phyloP scores from a whole-genome alignment of 495 filamentous ascomycete genomes.

The Penicillium argentinense region DNA sequence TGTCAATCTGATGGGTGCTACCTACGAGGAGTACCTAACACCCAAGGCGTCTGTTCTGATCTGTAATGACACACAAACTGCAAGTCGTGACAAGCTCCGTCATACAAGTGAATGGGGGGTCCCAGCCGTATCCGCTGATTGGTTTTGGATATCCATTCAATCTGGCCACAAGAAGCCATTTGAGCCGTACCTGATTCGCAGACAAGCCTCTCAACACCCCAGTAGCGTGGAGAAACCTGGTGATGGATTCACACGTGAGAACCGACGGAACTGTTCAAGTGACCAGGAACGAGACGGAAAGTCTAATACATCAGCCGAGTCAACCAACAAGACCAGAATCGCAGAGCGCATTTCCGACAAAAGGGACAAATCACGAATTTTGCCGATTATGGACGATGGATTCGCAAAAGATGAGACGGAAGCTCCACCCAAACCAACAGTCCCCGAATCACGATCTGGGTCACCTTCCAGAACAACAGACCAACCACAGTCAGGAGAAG shows the following conservation, averaged over 20 bases:
- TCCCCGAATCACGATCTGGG: slow-evolving; percentile 31
- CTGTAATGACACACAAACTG: slow-evolving; percentile 53
- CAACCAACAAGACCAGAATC: neutral
- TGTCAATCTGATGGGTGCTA: slow-evolving; percentile 68
- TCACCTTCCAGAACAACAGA: slow-evolving; percentile 16
- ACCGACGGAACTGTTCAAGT: neutral
- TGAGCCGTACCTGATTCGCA: slow-evolving; percentile 42
- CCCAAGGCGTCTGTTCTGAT: slow-evolving; percentile 66
- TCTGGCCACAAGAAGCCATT: slow-evolving; percentile 53
- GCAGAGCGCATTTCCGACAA: slow-evolving; percentile 3
- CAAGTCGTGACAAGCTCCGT: slow-evolving; percentile 74
- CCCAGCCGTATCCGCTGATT: slow-evolving; percentile 72
- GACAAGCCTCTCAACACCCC: slow-evolving; percentile 25
- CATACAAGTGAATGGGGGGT: slow-evolving; percentile 72
- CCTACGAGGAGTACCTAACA: slow-evolving; percentile 73
- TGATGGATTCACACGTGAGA: slow-evolving; percentile 16
- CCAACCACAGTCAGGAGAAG: slow-evolving; percentile 4
- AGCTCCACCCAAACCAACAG: slow-evolving; percentile 26
- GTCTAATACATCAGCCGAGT: neutral
- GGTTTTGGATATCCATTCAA: slow-evolving; percentile 81
- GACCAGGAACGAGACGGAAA: neutral
- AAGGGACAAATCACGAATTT: slow-evolving; percentile 5
- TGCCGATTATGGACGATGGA: slow-evolving; percentile 18
- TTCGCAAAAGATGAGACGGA: slow-evolving; percentile 29
- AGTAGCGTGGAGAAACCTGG: slow-evolving; percentile 22